Conservation (phyloP, 2,329 filamentous ascomycete genomes). For the Ophiostoma ulmi region DNA sequence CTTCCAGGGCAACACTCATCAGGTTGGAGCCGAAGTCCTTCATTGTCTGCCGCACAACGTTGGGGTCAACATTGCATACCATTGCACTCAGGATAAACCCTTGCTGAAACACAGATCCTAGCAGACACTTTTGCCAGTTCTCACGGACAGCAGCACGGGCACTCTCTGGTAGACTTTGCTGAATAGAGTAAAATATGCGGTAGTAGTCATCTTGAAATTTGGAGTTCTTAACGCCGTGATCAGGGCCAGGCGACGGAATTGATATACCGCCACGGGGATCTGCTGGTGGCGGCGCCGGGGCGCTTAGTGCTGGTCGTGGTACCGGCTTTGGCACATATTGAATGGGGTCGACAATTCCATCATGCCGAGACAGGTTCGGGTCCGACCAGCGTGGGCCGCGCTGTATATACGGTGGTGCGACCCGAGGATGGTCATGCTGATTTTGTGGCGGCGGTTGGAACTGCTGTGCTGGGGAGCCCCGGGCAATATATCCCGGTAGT, state of each 20-base stretch:
- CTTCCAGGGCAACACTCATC: constrained; percentile 38
- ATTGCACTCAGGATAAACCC: constrained; percentile 50
- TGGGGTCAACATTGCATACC: constrained; percentile 41
- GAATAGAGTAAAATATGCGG: constrained; percentile 39
- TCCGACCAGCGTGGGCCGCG: background rate
- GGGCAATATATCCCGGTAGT: background rate
- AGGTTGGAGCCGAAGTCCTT: constrained; percentile 45
- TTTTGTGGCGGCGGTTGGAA: background rate
- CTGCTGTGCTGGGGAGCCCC: background rate
- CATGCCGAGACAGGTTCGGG: background rate
- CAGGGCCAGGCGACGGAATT: background rate
- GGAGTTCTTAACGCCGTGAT: constrained; percentile 24
- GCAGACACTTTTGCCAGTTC: constrained; percentile 46
- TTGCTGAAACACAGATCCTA: constrained; percentile 49
- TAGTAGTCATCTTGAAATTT: constrained; percentile 40
- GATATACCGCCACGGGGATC: background rate
- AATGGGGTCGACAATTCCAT: background rate
- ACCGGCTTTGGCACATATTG: background rate
- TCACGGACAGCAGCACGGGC: constrained; percentile 48
- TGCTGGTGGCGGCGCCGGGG: background rate
- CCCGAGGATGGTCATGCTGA: background rate
- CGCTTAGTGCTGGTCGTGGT: background rate
- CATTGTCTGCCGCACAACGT: constrained; percentile 39
- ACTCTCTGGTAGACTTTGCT: constrained; percentile 40
- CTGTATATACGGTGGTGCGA: background rate